Base-by-base conservation (phyloP, 331 rosid genomes). In the Spiraea crenata region DNA sequence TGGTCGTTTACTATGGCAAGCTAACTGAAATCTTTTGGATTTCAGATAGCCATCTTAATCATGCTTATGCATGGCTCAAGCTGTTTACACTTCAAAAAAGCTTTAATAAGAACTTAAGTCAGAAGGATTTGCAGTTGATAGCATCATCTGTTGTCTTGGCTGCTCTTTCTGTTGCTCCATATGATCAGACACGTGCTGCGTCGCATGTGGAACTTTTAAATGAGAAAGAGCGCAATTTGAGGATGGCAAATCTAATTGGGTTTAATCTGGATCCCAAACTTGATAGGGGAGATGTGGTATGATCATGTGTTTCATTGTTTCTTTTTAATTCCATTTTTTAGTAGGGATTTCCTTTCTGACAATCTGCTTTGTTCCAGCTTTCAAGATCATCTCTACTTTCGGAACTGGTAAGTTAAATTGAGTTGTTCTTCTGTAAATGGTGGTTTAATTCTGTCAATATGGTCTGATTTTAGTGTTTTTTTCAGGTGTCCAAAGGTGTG, bases 81-180 rank as follows among this genome's bases (percentile, higher is more conserved):
- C 96, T 95, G 45, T 95, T 95, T 76, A 65, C 76, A 34, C 88
- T 95, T 54, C 98, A 91, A 52, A 95, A 95, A 73, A 91, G 88
- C 76, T 91, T 91, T 81, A 95, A 95, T 80, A 95, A 91, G 83
- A 95, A 91, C 73, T 81, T 95, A 59, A 87, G 89, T 80, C 98
- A 95, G 85, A 95, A 95, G 90, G 99, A 95, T 82, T 77, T 95
- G 81, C 99, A 95, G 77, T 78, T 91, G 75, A 89, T 91, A 76
- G 99, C 99, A 25, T 95, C 99, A 49, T 95, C 98, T 41, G 96
- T 95, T 73, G 93, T 91, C 69, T 81, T 95, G 70, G 95, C 99
- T 74, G 96, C 96, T 40, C 96, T 95, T 42, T 88, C 99, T 2
- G 93, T 91, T 59, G 75, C 92, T 55, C 99, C 99, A 34, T 92